Conservation (phyloP, 805 yeast genomes). For the Wickerhamomyces bisporus region DNA sequence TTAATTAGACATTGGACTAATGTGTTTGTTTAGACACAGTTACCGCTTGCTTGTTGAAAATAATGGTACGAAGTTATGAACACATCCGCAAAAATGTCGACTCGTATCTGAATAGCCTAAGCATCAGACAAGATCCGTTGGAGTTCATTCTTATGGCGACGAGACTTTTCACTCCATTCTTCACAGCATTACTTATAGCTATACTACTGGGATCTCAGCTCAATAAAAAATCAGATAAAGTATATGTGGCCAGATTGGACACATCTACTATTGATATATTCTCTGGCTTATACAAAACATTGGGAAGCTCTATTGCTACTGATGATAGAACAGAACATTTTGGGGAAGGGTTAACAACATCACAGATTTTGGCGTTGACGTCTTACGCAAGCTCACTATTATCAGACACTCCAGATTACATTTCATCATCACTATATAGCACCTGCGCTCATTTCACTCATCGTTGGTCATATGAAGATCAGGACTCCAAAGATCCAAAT, state of each 20-base stretch:
- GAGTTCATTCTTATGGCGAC: background rate
- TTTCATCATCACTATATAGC: slow-evolving; percentile 4
- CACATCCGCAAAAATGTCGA: too few relatives aligned
- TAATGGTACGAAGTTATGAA: too few relatives aligned
- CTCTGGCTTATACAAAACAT: slow-evolving; percentile 43
- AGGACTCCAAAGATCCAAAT: background rate
- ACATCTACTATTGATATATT: slow-evolving; percentile 51
- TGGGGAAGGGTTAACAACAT: slow-evolving; percentile 19
- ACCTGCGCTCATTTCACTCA: slow-evolving; percentile 9
- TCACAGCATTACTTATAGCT: slow-evolving; percentile 5
- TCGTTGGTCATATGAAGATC: slow-evolving; percentile 3
- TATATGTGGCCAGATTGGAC: slow-evolving; percentile 31
- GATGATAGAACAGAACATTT: slow-evolving; percentile 19
- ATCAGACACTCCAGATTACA: slow-evolving; percentile 10
- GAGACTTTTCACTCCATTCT: slow-evolving; percentile 4
- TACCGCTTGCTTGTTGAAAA: too few relatives aligned
- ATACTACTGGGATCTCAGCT: slow-evolving; percentile 12
- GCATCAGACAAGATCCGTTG: background rate
- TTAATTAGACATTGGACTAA: too few relatives aligned
- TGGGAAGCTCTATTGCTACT: slow-evolving; percentile 31
- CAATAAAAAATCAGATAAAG: background rate
- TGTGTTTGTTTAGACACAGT: too few relatives aligned
- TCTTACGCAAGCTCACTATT: slow-evolving; percentile 24
- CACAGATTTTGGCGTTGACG: slow-evolving; percentile 11
- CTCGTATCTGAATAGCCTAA: background rate